These are phyloP conservation scores for Bidens hawaiensis DNA, from an alignment of 140 eudicot species.

Conservation along the genomic window DNA sequence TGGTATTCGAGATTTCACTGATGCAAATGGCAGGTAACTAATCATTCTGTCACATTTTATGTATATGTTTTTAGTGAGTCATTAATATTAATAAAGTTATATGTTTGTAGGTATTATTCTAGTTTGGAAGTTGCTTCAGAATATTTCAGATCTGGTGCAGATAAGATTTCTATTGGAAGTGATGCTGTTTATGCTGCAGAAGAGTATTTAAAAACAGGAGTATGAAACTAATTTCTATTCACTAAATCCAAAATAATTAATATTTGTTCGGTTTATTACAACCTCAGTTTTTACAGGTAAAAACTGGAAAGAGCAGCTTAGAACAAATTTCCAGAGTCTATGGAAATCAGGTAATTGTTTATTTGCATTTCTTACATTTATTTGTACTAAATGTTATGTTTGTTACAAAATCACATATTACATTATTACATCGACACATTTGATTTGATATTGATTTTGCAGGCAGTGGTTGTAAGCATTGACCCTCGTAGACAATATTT, in stretches of 20 bases:
- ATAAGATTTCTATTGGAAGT: constrained; percentile 94
- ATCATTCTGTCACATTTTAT: neutral
- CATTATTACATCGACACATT: neutral
- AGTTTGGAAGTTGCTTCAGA: constrained; percentile 99
- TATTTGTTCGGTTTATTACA: neutral
- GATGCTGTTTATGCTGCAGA: constrained; percentile 99
- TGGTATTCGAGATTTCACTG: constrained; percentile 97
- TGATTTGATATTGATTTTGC: constrained; percentile 18
- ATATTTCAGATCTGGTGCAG: constrained; percentile 97
- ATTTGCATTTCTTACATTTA: neutral
- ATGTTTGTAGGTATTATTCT: constrained; percentile 58
- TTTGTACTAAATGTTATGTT: neutral
- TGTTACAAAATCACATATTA: neutral
- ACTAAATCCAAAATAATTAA: neutral
- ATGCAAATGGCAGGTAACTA: constrained; percentile 95
- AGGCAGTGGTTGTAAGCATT: constrained; percentile 99
- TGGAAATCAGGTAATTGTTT: constrained; percentile 76
- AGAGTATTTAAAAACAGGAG: constrained; percentile 80
- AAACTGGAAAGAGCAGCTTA: constrained; percentile 89
- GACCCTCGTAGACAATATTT: constrained; percentile 96
- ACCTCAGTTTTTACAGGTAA: constrained; percentile 40
- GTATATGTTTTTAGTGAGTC: neutral
- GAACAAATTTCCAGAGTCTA: constrained; percentile 97
- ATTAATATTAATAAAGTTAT: neutral
- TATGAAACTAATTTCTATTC: constrained; percentile 22